Percentiles rank a stretch among this genome's conserved stretches.
Evolutionary conservation across 176 grass and related monocot genomes (phyloP).

Genomic region (Aegilops longissima): DNA sequence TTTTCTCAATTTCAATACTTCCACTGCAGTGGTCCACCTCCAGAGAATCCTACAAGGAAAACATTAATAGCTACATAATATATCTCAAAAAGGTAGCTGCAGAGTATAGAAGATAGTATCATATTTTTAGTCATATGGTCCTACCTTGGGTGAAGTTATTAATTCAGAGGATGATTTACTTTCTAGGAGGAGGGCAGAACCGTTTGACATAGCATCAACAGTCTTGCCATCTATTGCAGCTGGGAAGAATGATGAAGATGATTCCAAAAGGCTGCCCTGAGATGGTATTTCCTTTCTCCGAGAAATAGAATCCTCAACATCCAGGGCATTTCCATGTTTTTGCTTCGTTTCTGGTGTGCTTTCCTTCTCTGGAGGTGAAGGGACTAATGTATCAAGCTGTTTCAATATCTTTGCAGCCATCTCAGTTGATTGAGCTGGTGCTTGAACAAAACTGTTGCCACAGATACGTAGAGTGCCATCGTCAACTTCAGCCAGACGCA

Average conservation of each 20-base stretch:
- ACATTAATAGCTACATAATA: not conserved
- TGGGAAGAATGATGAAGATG: constrained; percentile 8
- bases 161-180: constrained; percentile 26
- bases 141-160: constrained; percentile 35
- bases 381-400: constrained; percentile 53
- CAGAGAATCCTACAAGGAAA: constrained; percentile 27
- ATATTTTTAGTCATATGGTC: not conserved
- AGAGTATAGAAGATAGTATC: not conserved
- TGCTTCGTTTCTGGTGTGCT: constrained; percentile 23
- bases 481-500: constrained; percentile 26
- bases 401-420: constrained; percentile 64
- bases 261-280: constrained; percentile 20
- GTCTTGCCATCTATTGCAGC: constrained; percentile 8
- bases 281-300: constrained; percentile 27
- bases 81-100: not conserved
- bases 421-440: constrained; percentile 46
- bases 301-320: constrained; percentile 23
- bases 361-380: constrained; percentile 41
- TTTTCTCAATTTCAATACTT: constrained; percentile 14
- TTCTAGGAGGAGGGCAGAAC: constrained; percentile 2
- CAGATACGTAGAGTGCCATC: not conserved
- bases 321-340: constrained; percentile 1
- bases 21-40: constrained; percentile 32
- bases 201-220: constrained; percentile 28
- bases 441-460: constrained; percentile 25